A percentile compares a stretch with the other conserved stretches of the same genome.
Evolutionary conservation across 2,329 filamentous ascomycete species (phyloP).

Genomic region (Diaporthe longicolla): DNA sequence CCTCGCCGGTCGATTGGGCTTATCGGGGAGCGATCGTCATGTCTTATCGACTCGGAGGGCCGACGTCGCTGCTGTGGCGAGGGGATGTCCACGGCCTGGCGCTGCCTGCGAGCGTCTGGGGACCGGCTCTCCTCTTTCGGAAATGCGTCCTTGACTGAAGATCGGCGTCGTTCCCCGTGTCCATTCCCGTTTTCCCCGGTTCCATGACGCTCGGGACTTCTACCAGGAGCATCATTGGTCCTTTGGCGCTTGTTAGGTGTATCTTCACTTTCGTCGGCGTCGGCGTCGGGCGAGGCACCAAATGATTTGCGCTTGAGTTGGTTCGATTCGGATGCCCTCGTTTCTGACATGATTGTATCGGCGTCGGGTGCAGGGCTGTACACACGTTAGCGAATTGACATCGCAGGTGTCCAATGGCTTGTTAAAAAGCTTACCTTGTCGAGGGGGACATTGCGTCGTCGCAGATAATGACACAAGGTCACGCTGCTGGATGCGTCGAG

Average conservation of each 20-base stretch:
- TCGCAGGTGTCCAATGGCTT: background rate
- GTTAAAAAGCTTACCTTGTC: background rate
- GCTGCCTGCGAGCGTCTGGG: background rate
- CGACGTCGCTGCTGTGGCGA: conserved; percentile 28
- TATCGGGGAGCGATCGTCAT: conserved; percentile 17
- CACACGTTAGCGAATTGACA: background rate
- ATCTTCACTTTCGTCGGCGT: conserved; percentile 26
- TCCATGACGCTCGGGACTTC: background rate
- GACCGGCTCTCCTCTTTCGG: conserved; percentile 5
- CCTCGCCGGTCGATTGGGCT: conserved; percentile 32
- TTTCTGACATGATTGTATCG: conserved; percentile 11
- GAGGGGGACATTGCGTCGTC: conserved; percentile 19
- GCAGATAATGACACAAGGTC: background rate
- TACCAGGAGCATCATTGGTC: background rate
- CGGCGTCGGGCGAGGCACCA: conserved; percentile 31
- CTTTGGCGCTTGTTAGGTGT: conserved; percentile 39
- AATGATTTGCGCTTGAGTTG: conserved; percentile 41
- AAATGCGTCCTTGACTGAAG: background rate
- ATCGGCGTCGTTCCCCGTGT: background rate
- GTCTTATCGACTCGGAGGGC: conserved; percentile 3
- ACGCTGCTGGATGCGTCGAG: background rate
- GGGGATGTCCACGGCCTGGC: background rate
- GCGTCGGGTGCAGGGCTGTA: conserved; percentile 17
- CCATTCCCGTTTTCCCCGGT: conserved; percentile 11
- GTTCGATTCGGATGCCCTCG: conserved; percentile 22